Conservation (phyloP, 2,329 filamentous ascomycete species). For the Colletotrichum sp. region DNA sequence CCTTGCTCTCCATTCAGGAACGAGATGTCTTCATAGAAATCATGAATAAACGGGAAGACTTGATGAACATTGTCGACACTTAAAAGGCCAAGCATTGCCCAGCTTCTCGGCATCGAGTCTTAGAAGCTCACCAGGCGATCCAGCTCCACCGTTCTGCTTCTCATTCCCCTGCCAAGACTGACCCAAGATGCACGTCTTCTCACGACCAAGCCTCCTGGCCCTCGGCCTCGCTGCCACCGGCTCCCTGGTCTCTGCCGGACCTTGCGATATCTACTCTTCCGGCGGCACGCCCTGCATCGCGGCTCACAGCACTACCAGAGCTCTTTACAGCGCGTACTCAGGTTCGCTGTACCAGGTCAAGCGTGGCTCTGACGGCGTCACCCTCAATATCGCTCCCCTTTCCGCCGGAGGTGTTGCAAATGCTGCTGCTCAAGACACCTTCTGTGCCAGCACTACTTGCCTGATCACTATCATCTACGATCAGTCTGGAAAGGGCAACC, state of each 20-base stretch:
- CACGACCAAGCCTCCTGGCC: constrained; percentile 17
- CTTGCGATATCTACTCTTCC: constrained; percentile 66
- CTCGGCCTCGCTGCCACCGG: constrained; percentile 38
- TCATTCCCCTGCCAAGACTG: neutral
- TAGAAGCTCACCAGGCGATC: neutral
- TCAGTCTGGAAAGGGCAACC: constrained; percentile 66
- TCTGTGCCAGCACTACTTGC: constrained; percentile 66
- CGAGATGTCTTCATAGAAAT: neutral
- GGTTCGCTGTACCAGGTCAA: constrained; percentile 65
- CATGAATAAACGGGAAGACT: neutral
- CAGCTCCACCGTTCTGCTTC: neutral
- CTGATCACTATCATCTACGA: constrained; percentile 70
- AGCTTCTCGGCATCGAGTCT: neutral
- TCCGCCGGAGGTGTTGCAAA: constrained; percentile 68
- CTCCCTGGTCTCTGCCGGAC: constrained; percentile 54
- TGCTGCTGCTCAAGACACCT: constrained; percentile 63
- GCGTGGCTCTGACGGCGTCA: constrained; percentile 56
- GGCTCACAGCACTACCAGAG: constrained; percentile 69
- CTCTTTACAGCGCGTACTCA: constrained; percentile 59
- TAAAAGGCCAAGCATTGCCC: neutral
- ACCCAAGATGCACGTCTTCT: neutral
- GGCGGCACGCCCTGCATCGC: constrained; percentile 68
- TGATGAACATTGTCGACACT: neutral
- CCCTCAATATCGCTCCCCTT: constrained; percentile 52
- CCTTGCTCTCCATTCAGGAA: neutral